phyloP scores from a whole-genome alignment of 2,329 filamentous ascomycete genomes.

The Nemania sp. region DNA sequence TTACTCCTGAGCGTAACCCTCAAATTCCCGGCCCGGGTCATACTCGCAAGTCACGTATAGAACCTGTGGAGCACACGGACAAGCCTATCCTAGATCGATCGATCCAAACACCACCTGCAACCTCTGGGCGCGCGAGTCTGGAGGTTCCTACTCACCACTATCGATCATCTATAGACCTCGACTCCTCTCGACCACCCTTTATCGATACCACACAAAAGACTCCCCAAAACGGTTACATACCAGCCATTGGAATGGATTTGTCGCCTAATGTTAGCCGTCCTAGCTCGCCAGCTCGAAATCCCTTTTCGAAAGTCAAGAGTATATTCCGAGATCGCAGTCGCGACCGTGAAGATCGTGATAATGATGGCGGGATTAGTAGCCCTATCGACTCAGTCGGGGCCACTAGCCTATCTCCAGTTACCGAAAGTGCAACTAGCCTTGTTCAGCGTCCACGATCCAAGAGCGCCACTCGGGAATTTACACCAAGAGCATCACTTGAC shows the following conservation, averaged over 20 bases:
- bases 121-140: conserved; percentile 48
- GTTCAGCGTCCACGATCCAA: conserved; percentile 41
- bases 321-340: conserved; percentile 60
- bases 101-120: conserved; percentile 40
- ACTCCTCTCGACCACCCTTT: conserved; percentile 54
- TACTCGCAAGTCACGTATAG: conserved; percentile 30
- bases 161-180: conserved; percentile 50
- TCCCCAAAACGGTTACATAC: conserved; percentile 56
- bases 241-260: conserved; percentile 64
- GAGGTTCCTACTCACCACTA: conserved; percentile 51
- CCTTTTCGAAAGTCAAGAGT: conserved; percentile 58
- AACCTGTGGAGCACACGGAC: conserved; percentile 27
- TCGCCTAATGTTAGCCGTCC: conserved; percentile 67
- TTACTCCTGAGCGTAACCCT: conserved; percentile 35
- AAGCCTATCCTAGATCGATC: conserved; percentile 25
- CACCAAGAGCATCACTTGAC: conserved; percentile 48
- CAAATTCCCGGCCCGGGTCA: conserved; percentile 20
- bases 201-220: conserved; percentile 53
- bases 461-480: conserved; percentile 47
- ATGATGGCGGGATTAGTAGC: conserved; percentile 42
- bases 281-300: conserved; percentile 66
- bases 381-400: conserved; percentile 36
- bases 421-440: conserved; percentile 37
- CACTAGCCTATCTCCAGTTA: conserved; percentile 35
- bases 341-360: conserved; percentile 48